Percentiles rank a stretch among this genome's conserved stretches.
phyloP scores from a whole-genome alignment of 2,329 filamentous ascomycete species.

The Bipolaris oryzae region DNA sequence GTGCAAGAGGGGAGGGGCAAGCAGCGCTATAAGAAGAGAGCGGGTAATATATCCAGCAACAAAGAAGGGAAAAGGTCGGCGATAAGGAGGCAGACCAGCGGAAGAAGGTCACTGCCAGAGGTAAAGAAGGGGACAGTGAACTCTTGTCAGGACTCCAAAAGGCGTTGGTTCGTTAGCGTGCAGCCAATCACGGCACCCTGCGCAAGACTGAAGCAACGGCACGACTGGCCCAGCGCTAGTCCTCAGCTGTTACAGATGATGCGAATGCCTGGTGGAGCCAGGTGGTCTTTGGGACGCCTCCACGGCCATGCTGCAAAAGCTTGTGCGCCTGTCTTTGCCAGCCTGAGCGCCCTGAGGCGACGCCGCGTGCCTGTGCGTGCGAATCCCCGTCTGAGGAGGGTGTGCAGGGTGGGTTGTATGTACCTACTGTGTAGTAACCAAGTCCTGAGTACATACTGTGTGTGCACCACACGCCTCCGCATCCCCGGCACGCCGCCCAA shows the following conservation, averaged over 20 bases:
- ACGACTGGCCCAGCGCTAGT: conserved; percentile 17
- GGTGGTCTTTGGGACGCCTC: background rate
- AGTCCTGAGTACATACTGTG: no score
- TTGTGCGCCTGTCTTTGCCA: background rate
- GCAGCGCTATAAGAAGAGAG: conserved; percentile 28
- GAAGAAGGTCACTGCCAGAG: conserved; percentile 19
- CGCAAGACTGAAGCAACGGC: conserved; percentile 27
- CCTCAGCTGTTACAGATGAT: conserved; percentile 12
- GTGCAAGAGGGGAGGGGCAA: conserved; percentile 17
- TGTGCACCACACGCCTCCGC: background rate
- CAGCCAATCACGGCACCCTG: conserved; percentile 25
- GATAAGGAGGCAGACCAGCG: conserved; percentile 12
- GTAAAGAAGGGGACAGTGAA: conserved; percentile 8
- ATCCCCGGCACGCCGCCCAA: conserved; percentile 2
- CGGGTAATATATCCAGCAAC: conserved; percentile 28
- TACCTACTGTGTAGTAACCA: no score
- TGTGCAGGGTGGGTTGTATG: background rate
- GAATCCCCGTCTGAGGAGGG: conserved; percentile 5
- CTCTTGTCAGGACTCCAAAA: conserved; percentile 13
- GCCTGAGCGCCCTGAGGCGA: background rate
- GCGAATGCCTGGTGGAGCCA: conserved; percentile 1
- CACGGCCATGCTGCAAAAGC: background rate
- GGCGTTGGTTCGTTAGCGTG: conserved; percentile 20
- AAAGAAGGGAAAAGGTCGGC: conserved; percentile 27
- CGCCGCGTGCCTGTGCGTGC: background rate